Conservation (phyloP, 2,329 filamentous ascomycete species). For the Zalaria obscura region DNA sequence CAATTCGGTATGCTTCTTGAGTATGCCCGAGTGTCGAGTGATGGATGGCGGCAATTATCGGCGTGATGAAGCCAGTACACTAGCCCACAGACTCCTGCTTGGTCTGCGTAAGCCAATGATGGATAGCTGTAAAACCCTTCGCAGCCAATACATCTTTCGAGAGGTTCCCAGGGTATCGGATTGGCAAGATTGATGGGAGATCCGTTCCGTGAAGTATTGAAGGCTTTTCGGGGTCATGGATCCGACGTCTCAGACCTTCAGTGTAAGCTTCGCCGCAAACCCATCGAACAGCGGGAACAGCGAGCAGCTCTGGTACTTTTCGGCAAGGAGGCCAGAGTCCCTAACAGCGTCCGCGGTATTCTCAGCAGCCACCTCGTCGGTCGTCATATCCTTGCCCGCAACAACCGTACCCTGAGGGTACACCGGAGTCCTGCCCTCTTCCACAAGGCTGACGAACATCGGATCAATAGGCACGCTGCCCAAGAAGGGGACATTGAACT, state of each 20-base stretch:
- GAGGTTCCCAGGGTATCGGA: no score
- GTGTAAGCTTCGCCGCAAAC: slow-evolving; percentile 31
- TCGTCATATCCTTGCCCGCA: slow-evolving; percentile 36
- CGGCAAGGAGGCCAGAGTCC: slow-evolving; percentile 39
- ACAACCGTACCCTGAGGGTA: slow-evolving; percentile 57
- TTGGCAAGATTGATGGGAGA: no score
- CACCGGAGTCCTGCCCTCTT: slow-evolving; percentile 51
- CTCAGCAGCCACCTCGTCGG: slow-evolving; percentile 8
- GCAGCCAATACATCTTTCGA: no score
- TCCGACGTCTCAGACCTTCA: neutral
- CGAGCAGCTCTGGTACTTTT: slow-evolving; percentile 62
- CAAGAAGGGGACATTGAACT: slow-evolving; percentile 72
- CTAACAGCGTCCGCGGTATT: slow-evolving; percentile 11
- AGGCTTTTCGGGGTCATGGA: no score
- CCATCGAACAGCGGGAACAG: slow-evolving; percentile 53
- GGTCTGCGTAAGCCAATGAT: no score
- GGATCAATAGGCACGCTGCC: slow-evolving; percentile 86
- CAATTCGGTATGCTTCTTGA: no score
- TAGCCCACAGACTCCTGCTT: no score
- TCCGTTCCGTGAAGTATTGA: no score
- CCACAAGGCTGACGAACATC: slow-evolving; percentile 76
- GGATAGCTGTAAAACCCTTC: no score
- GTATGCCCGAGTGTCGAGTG: no score
- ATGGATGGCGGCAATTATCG: no score
- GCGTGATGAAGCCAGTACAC: no score